Conservation (phyloP, 1,284 basidiomycete genomes). For the Chalciporus sp. region DNA sequence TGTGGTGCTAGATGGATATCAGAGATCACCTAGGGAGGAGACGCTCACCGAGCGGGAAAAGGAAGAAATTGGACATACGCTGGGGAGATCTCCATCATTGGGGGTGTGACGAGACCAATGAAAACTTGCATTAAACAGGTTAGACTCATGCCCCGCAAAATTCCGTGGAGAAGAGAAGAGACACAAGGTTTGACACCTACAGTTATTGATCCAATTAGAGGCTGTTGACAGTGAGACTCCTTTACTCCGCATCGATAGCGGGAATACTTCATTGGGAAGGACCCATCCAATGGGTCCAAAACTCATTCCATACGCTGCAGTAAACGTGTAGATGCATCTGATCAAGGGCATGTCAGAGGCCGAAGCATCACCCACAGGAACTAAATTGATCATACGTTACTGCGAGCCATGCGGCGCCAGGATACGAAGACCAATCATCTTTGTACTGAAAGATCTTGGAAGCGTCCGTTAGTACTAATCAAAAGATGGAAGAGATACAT, state of each 20-base stretch:
- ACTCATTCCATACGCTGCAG: slow-evolving; percentile 79
- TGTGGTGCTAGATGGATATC: slow-evolving; percentile 49
- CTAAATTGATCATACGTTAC: slow-evolving; percentile 50
- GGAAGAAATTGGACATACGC: slow-evolving; percentile 39
- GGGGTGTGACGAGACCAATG: slow-evolving; percentile 79
- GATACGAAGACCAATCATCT: slow-evolving; percentile 57
- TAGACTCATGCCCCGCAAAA: slow-evolving; percentile 1
- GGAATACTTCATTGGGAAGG: slow-evolving; percentile 81
- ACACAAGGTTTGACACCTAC: slow-evolving; percentile 40
- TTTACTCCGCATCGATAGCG: slow-evolving; percentile 82
- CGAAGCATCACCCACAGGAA: neutral
- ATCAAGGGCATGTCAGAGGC: slow-evolving; percentile 12
- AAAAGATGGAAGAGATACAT: slow-evolving; percentile 9
- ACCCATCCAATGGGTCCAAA: slow-evolving; percentile 89
- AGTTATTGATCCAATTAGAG: slow-evolving; percentile 84
- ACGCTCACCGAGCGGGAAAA: neutral
- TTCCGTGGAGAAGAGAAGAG: neutral
- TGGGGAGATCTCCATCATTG: slow-evolving; percentile 64
- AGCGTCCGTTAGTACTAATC: slow-evolving; percentile 1
- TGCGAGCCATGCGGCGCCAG: slow-evolving; percentile 62
- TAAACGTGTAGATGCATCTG: slow-evolving; percentile 77
- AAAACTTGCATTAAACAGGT: slow-evolving; percentile 52
- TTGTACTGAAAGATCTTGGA: slow-evolving; percentile 52
- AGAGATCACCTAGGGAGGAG: neutral
- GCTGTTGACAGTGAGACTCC: slow-evolving; percentile 85